Base-by-base conservation (phyloP, 768 basidiomycete genomes). In the Tylopilus intermedius region DNA sequence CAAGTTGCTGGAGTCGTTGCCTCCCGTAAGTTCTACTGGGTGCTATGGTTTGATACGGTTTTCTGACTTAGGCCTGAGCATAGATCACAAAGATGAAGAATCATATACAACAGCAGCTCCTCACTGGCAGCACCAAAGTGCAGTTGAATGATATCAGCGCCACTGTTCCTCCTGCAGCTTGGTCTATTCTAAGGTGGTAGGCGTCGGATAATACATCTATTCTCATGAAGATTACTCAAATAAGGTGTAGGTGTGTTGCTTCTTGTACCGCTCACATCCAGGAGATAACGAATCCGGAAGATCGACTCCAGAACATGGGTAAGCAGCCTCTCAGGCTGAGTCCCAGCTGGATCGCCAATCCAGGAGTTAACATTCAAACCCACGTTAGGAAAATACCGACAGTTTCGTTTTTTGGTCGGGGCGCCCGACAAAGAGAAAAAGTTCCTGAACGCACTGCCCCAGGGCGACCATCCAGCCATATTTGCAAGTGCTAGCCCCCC, bases 181-280 rank as follows among this genome's bases (percentile, higher is more conserved):
- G 85, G 86, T 74, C 74, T 1, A 67, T 86, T 27, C 67, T 88
- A 44, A 77, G 83, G 43, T 87, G 84, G 84, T 82, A 33, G 39
- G 59, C 41, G 59, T 60, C n/a, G 32, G 33, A 40, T 2, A 6
- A 47, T 22, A 29, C 18, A 7, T 30, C 30, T 7, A 30, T 3
- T 24, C 11, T 2, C 24, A n/a, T 0, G 15, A 43, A 26, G 22
- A 11, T 44, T 15, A 43, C 37, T 46, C 26, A 47, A 8, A 30
- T n/a, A 8, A 22, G 26, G 27, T 10, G n/a, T 45, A 83, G 83
- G 81, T 82, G 79, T 69, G 77, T 88, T 26, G 85, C 82, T 0
- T 86, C 85, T 14, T 86, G 84, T 61, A 88, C 86, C 2, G 81
- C 85, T 0, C 78, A 86, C 61, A 73, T 88, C 11, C 83, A 87